Base-by-base conservation (phyloP, 2,329 filamentous ascomycete genomes). In the Celoporthe dispersa region DNA sequence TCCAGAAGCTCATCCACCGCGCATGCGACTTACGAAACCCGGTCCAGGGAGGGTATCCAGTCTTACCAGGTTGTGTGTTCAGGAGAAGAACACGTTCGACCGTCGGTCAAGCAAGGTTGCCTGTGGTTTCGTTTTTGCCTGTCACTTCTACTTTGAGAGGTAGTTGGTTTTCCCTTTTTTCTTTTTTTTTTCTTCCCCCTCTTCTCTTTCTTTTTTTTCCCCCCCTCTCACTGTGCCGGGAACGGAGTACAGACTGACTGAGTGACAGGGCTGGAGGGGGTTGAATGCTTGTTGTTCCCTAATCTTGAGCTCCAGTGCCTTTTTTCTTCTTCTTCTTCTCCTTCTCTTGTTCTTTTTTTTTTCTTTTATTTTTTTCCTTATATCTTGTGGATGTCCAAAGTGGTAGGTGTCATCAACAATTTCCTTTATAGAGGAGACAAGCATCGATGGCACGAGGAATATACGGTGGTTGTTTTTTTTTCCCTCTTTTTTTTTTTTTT, bases 1-100 rank as follows among this genome's bases (percentile, higher is more conserved):
- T 59, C 44, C 35, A 59, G 16, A 48, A 57, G 70, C 64, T 37
- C 62, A 70, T 59, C 63, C 68, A 71, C 65, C 62, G 55, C 51
- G 62, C 51, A 70, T 71, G 66, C 39, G 61, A 53, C 68, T 70
- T 71, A 68, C 70, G 70, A 71, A 70, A 70, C 68, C 70, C 61
- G 67, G 65, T 66, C 57, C 64, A 68, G 70, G 63, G 59, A 48
- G 39, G 41, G 62, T 44, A 28, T 64, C 62, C 39, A 64, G 62
- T 64, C 39, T 35, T 35, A 31, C 67, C 67, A 64, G 67, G 67
- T 41, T 67, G 44, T 48, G 44, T 9, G 62, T 61, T 63, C 55
- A 67, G 65, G 65, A 67, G 64, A 48, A 48, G 44, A n/a, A 48
- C 19, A 65, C 35, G 35, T 62, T 63, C 33, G 37, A 71, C 51